These are phyloP conservation scores for Triticum timopheevii DNA, from an alignment of 176 grass and related monocot species.

Conservation along the genomic window DNA sequence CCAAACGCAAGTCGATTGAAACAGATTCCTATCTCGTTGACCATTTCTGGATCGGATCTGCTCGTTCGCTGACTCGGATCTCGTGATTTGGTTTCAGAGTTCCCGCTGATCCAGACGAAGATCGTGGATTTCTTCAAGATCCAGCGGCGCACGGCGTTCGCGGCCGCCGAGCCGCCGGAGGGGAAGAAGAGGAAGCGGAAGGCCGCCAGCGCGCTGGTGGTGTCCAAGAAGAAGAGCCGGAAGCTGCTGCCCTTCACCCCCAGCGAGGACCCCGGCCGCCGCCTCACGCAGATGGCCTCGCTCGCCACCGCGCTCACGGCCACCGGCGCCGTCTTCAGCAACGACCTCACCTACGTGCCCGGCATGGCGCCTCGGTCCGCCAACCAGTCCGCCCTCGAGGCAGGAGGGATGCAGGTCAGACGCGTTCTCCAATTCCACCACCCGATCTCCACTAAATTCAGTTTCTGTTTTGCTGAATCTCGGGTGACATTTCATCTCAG, in stretches of 20 bases:
- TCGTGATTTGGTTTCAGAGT: constrained; percentile 33
- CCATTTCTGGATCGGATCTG: background rate
- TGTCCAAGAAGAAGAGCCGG: constrained; percentile 59
- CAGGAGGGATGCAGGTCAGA: constrained; percentile 81
- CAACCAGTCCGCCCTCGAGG: constrained; percentile 66
- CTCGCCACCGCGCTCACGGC: constrained; percentile 87
- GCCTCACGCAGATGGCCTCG: constrained; percentile 85
- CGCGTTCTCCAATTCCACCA: background rate
- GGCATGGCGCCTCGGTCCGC: constrained; percentile 67
- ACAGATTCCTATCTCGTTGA: too few relatives aligned
- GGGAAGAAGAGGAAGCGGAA: constrained; percentile 66
- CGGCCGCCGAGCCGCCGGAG: background rate
- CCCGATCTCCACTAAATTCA: background rate
- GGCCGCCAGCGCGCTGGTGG: constrained; percentile 17
- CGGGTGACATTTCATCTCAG: constrained; percentile 19
- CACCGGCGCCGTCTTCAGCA: constrained; percentile 86
- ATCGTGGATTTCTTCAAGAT: constrained; percentile 99
- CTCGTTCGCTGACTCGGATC: background rate
- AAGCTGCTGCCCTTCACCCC: constrained; percentile 78
- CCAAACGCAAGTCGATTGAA: constrained; percentile 37
- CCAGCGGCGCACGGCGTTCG: constrained; percentile 30
- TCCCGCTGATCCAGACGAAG: constrained; percentile 82
- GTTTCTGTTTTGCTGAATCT: background rate
- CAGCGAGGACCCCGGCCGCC: constrained; percentile 44
- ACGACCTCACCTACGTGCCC: constrained; percentile 66